Percentiles rank a stretch among this genome's conserved stretches.
These are phyloP conservation scores for Chaetomium olivaceum DNA, from an alignment of 2,329 filamentous ascomycete genomes.

Conservation along the genomic window DNA sequence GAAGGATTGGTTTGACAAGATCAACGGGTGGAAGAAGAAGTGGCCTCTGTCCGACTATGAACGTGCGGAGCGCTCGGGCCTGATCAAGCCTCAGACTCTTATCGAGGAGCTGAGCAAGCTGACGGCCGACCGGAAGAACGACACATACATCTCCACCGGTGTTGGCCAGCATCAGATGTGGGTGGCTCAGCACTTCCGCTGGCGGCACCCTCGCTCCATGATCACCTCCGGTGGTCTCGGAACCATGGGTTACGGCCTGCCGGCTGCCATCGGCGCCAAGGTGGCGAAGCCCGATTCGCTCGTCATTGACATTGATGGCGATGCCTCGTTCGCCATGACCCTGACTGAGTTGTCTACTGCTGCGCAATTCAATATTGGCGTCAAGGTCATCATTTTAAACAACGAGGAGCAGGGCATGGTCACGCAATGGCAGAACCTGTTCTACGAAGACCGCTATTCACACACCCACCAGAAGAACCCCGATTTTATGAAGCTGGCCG, in stretches of 20 bases:
- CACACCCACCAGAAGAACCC: slow-evolving; percentile 95
- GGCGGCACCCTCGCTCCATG: slow-evolving; percentile 89
- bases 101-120: slow-evolving; percentile 88
- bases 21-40: slow-evolving; percentile 84
- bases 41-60: slow-evolving; percentile 86
- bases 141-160: slow-evolving; percentile 87
- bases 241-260: slow-evolving; percentile 94
- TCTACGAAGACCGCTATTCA: slow-evolving; percentile 90
- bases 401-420: slow-evolving; percentile 99
- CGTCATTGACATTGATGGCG: slow-evolving; percentile 94
- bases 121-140: slow-evolving; percentile 75
- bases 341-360: slow-evolving; percentile 92
- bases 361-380: slow-evolving; percentile 91
- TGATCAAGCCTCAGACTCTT: slow-evolving; percentile 92
- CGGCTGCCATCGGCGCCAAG: slow-evolving; percentile 93
- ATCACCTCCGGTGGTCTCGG: slow-evolving; percentile 94
- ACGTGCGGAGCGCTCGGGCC: slow-evolving; percentile 68
- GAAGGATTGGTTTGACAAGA: slow-evolving; percentile 85
- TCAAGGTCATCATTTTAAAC: slow-evolving; percentile 93
- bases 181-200: slow-evolving; percentile 94
- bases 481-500: slow-evolving; percentile 90
- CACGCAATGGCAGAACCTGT: slow-evolving; percentile 96
- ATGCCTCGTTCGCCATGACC: slow-evolving; percentile 99
- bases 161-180: slow-evolving; percentile 99
- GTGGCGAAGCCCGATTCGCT: slow-evolving; percentile 74